A percentile compares a stretch with the other conserved stretches of the same genome.
phyloP scores from a whole-genome alignment of 352 stramenopile genomes.

The Saprolegnia parasitica region DNA sequence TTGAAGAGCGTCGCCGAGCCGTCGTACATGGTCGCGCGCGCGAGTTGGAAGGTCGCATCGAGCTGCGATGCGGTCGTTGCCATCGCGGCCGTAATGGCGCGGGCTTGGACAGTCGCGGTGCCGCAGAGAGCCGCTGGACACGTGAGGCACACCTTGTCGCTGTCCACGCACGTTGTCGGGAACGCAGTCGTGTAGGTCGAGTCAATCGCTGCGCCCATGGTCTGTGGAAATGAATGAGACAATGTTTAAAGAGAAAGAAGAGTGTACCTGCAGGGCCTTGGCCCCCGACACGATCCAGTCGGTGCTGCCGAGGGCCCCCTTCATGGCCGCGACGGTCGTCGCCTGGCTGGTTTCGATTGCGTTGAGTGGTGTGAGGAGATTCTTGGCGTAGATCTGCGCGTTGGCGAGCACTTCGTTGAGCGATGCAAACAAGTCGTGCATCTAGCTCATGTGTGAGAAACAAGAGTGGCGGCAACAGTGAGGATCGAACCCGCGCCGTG shows the following conservation, averaged over 20 bases:
- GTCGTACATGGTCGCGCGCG: slow-evolving; percentile 26
- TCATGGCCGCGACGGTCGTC: background rate
- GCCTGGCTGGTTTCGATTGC: slow-evolving; percentile 11
- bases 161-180: slow-evolving; percentile 5
- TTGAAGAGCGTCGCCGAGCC: slow-evolving; percentile 39
- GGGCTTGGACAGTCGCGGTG: background rate
- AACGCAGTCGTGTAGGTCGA: slow-evolving; percentile 16
- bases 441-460: background rate
- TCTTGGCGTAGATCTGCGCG: slow-evolving; percentile 64
- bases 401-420: slow-evolving; percentile 70
- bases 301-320: slow-evolving; percentile 7
- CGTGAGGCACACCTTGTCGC: background rate
- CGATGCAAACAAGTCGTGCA: slow-evolving; percentile 52
- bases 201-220: slow-evolving; percentile 22
- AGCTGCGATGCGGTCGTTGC: slow-evolving; percentile 2
- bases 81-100: background rate
- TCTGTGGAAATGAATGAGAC: background rate
- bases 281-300: slow-evolving; percentile 4
- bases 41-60: slow-evolving; percentile 27
- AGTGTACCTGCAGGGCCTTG: slow-evolving; percentile 5
- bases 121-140: slow-evolving; percentile 16
- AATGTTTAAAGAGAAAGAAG: background rate
- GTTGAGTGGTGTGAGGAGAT: slow-evolving; percentile 50
- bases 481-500: slow-evolving; percentile 41
- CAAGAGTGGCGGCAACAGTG: too few relatives aligned